A percentile compares a stretch with the other conserved stretches of the same genome.
Conservation (phyloP, 345 rosid species). For the Angophora floribunda region DNA sequence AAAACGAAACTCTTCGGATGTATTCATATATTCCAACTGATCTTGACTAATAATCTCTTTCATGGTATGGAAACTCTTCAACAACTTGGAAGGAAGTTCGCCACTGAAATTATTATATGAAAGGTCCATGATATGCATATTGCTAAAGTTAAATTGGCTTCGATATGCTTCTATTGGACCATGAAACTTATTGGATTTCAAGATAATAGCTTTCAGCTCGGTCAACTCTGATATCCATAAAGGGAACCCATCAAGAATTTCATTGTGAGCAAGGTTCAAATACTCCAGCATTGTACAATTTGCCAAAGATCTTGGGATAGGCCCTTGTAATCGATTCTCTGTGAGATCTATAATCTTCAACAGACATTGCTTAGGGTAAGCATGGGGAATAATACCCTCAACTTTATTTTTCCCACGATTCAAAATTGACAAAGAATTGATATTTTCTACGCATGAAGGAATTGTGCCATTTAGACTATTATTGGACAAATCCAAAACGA, state of each 20-base stretch:
- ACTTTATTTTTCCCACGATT: neutral
- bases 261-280: neutral
- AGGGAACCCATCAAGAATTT: neutral
- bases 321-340: neutral
- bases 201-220: neutral
- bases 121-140: neutral
- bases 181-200: neutral
- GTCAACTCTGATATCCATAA: neutral
- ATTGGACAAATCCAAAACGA: neutral
- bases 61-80: neutral
- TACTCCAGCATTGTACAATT: neutral
- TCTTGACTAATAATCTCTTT: fast-evolving
- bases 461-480: neutral
- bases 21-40: neutral
- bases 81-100: neutral
- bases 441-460: neutral
- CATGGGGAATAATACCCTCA: neutral
- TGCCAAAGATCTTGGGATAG: neutral
- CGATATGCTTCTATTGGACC: neutral
- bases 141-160: neutral
- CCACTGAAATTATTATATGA: neutral
- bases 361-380: fast-evolving
- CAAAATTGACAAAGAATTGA: fast-evolving
- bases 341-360: neutral
- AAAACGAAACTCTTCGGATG: fast-evolving